Evolutionary conservation across 352 stramenopile species (phyloP), one percentile per base, ranked within the genome.

Genomic region (Phytopythium vexans): DNA sequence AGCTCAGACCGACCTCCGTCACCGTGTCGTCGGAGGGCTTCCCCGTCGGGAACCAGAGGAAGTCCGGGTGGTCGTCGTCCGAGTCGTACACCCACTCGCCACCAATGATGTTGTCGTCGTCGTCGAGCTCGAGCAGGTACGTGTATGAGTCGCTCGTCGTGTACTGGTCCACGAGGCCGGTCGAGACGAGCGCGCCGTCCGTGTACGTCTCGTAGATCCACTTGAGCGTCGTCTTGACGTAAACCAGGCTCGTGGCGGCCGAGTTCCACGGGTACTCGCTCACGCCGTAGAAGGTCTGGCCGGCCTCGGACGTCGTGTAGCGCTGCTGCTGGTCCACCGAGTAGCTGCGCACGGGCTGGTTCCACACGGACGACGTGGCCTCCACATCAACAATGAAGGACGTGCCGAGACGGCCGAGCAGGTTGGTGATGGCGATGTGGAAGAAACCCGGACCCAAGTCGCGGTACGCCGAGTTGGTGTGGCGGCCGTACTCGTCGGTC

Each of bases 91-190:
- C 54, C 64, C 67, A 73, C 16, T 73, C 67, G 6, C 67, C 67
- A 39, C 67, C 67, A 34, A 76, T 64, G 45, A 76, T 72, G 40
- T 70, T 64, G 47, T 70, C 45, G 40, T 56, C 43, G 38, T 36
- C 42, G 42, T 76, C 67, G 5, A 76, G 49, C 49, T 76, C 67
- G 38, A 76, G 46, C 38, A 76, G 58, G 35, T 76, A 76, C 49
- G 64, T 62, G 56, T 76, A 76, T 50, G 63, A 49, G 3, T 44
- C 56, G 11, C 53, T 45, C 10, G 31, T 49, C 1, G 61, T 70
- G 50, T 58, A 70, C 35, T 11, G 33, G n/a, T 56, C 40, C 8
- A 74, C 57, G 9, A 58, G 41, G 8, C 62, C 62, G 1, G 52
- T 49, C 0, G 62, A 70, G 21, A 68, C 60, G 4, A 65, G 46